Evolutionary conservation across 2,329 filamentous ascomycete genomes (phyloP).

Genomic region (Botrytis cinerea): DNA sequence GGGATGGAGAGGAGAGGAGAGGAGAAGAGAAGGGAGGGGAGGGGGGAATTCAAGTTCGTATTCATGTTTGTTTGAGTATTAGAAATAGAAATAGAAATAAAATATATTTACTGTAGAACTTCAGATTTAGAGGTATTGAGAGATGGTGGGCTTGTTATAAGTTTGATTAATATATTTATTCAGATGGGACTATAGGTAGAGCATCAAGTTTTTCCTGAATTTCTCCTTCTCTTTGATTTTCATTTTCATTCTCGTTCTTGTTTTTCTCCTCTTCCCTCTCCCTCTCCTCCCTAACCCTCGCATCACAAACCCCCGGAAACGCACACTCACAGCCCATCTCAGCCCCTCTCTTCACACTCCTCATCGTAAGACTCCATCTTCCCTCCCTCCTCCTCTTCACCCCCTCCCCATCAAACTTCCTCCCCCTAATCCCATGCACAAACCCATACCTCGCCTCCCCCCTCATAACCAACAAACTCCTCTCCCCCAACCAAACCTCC

Average conservation of each 20-base stretch:
- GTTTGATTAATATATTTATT: background rate
- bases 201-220: fast-evolving
- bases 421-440: conserved; percentile 24
- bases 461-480: conserved; percentile 24
- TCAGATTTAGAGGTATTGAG: background rate
- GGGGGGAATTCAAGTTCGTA: background rate
- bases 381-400: conserved; percentile 18
- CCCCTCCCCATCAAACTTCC: conserved; percentile 21
- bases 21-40: too few relatives aligned
- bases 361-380: conserved; percentile 28
- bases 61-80: background rate
- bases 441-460: conserved; percentile 25
- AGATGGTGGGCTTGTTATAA: background rate
- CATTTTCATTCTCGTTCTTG: background rate
- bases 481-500: conserved; percentile 23
- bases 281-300: conserved; percentile 25
- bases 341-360: conserved; percentile 18
- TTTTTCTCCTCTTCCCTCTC: background rate
- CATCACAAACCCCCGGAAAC: conserved; percentile 27
- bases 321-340: conserved; percentile 21
- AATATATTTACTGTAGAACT: too few relatives aligned
- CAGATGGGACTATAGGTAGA: background rate
- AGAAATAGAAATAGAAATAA: too few relatives aligned
- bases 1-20: too few relatives aligned
- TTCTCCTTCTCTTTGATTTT: background rate